These are phyloP conservation scores for Nakaseomyces kungkrabaensis DNA, from an alignment of 1,139 yeast species.

Conservation along the genomic window DNA sequence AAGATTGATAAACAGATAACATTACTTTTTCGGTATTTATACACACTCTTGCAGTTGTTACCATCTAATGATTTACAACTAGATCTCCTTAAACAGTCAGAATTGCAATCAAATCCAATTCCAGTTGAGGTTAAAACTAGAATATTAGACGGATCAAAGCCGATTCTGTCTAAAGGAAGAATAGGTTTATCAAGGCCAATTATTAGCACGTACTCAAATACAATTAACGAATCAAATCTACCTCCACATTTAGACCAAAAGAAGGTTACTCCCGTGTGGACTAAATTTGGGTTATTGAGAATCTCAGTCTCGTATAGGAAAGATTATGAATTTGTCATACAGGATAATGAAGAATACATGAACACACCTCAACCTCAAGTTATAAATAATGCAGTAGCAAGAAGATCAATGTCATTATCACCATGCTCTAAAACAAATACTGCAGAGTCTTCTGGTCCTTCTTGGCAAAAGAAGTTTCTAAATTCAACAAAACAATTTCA, in stretches of 20 bases:
- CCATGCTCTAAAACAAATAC: conserved; percentile 18
- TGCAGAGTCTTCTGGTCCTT: conserved; percentile 12
- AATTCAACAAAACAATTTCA: conserved; percentile 33
- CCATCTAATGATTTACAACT: conserved; percentile 56
- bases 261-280: conserved; percentile 57
- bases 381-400: background rate
- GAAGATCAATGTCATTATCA: conserved; percentile 22
- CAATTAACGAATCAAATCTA: conserved; percentile 28
- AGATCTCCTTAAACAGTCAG: conserved; percentile 11
- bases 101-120: conserved; percentile 24
- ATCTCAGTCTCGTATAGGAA: conserved; percentile 72
- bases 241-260: conserved; percentile 51
- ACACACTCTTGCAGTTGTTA: conserved; percentile 54
- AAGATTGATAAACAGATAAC: conserved; percentile 41
- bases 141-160: conserved; percentile 64
- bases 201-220: conserved; percentile 36
- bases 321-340: conserved; percentile 56
- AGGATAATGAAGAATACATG: conserved; percentile 34
- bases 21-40: conserved; percentile 62
- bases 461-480: conserved; percentile 18
- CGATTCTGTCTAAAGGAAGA: conserved; percentile 73
- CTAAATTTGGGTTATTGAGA: conserved; percentile 63
- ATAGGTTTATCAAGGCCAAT: conserved; percentile 71
- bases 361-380: conserved; percentile 7
- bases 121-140: conserved; percentile 42